Evolutionary conservation across 2,329 filamentous ascomycete species (phyloP).

Genomic region (Fulvia fulva): DNA sequence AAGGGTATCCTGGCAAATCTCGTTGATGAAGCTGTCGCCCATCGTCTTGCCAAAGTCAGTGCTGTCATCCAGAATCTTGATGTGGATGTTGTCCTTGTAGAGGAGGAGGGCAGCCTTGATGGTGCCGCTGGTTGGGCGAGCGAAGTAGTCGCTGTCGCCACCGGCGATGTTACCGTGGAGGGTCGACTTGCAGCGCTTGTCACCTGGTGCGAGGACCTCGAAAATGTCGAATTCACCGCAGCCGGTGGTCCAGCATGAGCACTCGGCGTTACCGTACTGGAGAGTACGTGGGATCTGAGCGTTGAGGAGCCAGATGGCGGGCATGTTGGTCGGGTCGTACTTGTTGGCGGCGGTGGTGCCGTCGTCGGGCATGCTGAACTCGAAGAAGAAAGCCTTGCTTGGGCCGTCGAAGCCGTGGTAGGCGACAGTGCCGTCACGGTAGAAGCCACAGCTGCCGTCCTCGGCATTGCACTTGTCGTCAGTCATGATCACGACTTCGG

Average conservation of each 20-base stretch:
- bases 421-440: slow-evolving; percentile 34
- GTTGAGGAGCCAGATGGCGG: slow-evolving; percentile 73
- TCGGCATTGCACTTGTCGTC: slow-evolving; percentile 46
- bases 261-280: slow-evolving; percentile 61
- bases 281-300: slow-evolving; percentile 65
- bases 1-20: slow-evolving; percentile 33
- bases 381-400: slow-evolving; percentile 68
- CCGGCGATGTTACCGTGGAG: slow-evolving; percentile 61
- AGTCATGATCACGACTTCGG: slow-evolving; percentile 52
- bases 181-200: slow-evolving; percentile 65
- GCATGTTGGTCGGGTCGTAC: slow-evolving; percentile 55
- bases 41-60: slow-evolving; percentile 38
- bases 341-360: slow-evolving; percentile 42
- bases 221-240: slow-evolving; percentile 76
- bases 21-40: slow-evolving; percentile 32
- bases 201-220: slow-evolving; percentile 64
- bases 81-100: slow-evolving; percentile 51
- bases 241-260: slow-evolving; percentile 67
- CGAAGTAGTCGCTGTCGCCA: slow-evolving; percentile 68
- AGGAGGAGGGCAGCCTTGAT: slow-evolving; percentile 66
- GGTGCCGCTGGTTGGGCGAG: slow-evolving; percentile 55
- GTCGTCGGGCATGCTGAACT: slow-evolving; percentile 68
- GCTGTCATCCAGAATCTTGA: slow-evolving; percentile 48
- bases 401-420: slow-evolving; percentile 67
- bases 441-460: slow-evolving; percentile 37